Percentiles rank a stretch among this genome's conserved stretches.
Conservation (phyloP, 345 rosid species). For the Hevea brasiliensis region DNA sequence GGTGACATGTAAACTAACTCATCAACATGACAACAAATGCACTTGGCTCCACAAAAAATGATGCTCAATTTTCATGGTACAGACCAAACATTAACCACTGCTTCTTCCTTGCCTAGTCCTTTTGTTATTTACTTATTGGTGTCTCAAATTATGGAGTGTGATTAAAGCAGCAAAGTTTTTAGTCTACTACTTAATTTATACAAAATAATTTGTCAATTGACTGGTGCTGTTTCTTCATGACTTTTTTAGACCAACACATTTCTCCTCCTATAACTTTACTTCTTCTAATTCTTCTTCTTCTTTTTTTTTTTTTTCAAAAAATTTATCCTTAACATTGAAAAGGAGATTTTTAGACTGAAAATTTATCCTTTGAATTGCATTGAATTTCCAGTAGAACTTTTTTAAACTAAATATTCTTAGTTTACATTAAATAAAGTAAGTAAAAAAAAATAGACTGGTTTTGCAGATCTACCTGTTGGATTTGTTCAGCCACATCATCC, state of each 20-base stretch:
- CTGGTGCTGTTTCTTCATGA: neutral
- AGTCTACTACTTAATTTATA: slow-evolving; percentile 9
- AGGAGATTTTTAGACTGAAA: neutral
- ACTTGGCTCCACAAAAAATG: slow-evolving; percentile 22
- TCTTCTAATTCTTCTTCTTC: neutral
- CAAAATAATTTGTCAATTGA: neutral
- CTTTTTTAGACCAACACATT: neutral
- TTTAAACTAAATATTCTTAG: too few relatives aligned
- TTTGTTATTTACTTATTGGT: slow-evolving; percentile 12
- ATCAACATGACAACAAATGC: slow-evolving; percentile 19
- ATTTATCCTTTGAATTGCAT: neutral
- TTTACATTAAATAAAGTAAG: neutral
- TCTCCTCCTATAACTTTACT: neutral
- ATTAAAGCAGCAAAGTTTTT: neutral
- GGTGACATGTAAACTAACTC: slow-evolving; percentile 30
- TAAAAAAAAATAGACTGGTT: slow-evolving; percentile 7
- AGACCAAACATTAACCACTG: slow-evolving; percentile 17
- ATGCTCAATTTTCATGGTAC: slow-evolving; percentile 6
- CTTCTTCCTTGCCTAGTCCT: slow-evolving; percentile 10
- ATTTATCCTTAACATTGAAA: neutral
- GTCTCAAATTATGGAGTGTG: slow-evolving; percentile 2
- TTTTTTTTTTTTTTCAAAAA: neutral
- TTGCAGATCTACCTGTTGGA: slow-evolving; percentile 63
- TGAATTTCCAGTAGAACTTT: neutral
- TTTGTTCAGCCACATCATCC: slow-evolving; percentile 61